Conservation (phyloP, 2,329 filamentous ascomycete genomes). For the Clarireedia hainanense region DNA sequence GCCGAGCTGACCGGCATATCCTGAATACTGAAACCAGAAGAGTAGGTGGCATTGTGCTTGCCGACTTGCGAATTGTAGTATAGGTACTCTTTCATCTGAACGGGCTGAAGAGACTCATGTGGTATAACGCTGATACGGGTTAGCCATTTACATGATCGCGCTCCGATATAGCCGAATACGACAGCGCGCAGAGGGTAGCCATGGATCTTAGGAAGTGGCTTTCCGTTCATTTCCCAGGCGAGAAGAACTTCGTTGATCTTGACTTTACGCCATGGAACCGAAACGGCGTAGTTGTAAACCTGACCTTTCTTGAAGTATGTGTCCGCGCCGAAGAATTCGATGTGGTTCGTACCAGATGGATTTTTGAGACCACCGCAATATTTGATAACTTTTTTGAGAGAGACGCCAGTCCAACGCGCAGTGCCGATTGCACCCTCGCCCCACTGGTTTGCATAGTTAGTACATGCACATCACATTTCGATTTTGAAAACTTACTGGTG, state of each 20-base stretch:
- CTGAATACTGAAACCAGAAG: constrained; percentile 57
- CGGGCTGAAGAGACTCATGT: constrained; percentile 45
- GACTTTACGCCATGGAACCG: constrained; percentile 60
- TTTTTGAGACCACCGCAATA: constrained; percentile 52
- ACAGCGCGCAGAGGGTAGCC: constrained; percentile 56
- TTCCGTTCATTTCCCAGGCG: constrained; percentile 61
- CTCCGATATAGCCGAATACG: constrained; percentile 59
- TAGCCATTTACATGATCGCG: constrained; percentile 63
- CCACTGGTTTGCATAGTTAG: constrained; percentile 36
- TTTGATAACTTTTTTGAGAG: constrained; percentile 63
- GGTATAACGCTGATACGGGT: constrained; percentile 54
- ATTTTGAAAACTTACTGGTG: constrained; percentile 22
- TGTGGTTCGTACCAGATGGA: constrained; percentile 45
- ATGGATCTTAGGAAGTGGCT: constrained; percentile 54
- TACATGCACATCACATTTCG: too few species aligned
- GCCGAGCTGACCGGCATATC: constrained; percentile 62
- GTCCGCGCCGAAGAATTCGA: constrained; percentile 64
- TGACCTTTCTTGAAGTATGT: constrained; percentile 62
- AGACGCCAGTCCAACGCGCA: constrained; percentile 54
- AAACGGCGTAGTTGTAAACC: constrained; percentile 59
- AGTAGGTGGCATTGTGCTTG: constrained; percentile 52
- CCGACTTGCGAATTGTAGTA: constrained; percentile 62
- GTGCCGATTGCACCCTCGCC: constrained; percentile 62
- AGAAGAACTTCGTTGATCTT: constrained; percentile 58
- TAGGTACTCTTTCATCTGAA: constrained; percentile 58